Conservation (phyloP, 1,284 basidiomycete genomes). For the Pterula multifida region DNA sequence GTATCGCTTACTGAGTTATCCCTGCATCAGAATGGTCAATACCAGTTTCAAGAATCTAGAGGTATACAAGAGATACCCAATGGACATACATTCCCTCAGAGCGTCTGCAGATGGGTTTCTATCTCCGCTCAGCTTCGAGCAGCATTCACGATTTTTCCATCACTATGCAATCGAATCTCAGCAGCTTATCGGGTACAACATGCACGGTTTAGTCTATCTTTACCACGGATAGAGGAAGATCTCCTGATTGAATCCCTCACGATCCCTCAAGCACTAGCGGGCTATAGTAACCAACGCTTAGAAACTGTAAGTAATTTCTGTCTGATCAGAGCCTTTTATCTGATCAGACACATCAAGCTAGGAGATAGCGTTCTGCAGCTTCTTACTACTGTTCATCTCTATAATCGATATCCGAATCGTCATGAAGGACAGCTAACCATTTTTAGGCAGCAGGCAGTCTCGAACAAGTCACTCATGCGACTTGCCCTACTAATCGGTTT, state of each 20-base stretch:
- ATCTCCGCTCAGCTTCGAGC: constrained; percentile 34
- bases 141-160: constrained; percentile 47
- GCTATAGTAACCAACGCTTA: constrained; percentile 70
- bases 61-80: constrained; percentile 15
- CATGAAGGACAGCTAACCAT: constrained; percentile 73
- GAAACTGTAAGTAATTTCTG: constrained; percentile 36
- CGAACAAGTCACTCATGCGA: constrained; percentile 55
- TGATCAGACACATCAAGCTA: constrained; percentile 18
- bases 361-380: constrained; percentile 77
- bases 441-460: constrained; percentile 50
- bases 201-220: constrained; percentile 36
- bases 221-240: constrained; percentile 45
- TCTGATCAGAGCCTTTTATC: background rate
- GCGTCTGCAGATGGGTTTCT: constrained; percentile 36
- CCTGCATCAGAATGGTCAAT: constrained; percentile 30
- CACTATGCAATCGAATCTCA: constrained; percentile 52
- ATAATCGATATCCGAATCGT: constrained; percentile 58
- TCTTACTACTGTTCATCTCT: constrained; percentile 61
- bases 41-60: constrained; percentile 23
- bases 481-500: constrained; percentile 54
- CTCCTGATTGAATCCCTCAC: constrained; percentile 63
- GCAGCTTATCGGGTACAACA: constrained; percentile 49
- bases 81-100: constrained; percentile 38
- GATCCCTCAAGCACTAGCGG: constrained; percentile 45
- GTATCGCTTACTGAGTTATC: constrained; percentile 35